Base-by-base conservation (phyloP, 2,329 filamentous ascomycete species). In the Arthroderma uncinatum region DNA sequence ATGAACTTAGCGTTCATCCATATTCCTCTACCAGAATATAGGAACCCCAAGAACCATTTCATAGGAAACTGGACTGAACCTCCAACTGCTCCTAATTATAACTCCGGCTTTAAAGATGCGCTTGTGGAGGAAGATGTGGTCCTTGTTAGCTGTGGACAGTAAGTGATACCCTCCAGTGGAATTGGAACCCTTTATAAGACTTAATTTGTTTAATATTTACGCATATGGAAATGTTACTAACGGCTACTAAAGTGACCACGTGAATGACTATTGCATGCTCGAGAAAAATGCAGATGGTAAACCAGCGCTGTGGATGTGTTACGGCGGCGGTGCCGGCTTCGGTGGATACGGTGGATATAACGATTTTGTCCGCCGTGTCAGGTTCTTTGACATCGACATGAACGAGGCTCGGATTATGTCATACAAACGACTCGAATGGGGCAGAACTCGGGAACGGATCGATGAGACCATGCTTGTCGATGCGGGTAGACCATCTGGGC, bases 1-100 rank as follows among this genome's bases (percentile, higher is more conserved):
- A 88, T 98, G 81, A 87, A 98, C 68, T 82, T 97, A 70, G 89
- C 93, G 0, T 98, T 98, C 68, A 94, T 98, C 61, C 93, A 98
- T 69, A 98, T 98, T 57, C 93, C 93, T 0, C 76, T 98, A 2
- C 91, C 93, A 0, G 93, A 98, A 70, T 96, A 96, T 67, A 78
- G 80, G 39, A 79, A 84, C 53, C 68, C 73, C 0, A 76, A 80
- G 1, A 81, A 86, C 34, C 75, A 75, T 1, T 74, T 77, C 50
- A 80, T 86, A 16, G 93, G 93, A 8, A 77, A 82, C 25, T 93
- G 85, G 83, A 83, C 81, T 56, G 93, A 98, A 70, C 79, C 82
- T 16, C 86, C 93, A 12, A 97, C 92, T 0, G 92, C 93, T 0
- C 93, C 93, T 0, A 78, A 77, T 0, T 95, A 87, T 71, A 98